These are phyloP conservation scores for Inonotus obliquus DNA, from an alignment of 1,284 basidiomycete species.

Conservation along the genomic window DNA sequence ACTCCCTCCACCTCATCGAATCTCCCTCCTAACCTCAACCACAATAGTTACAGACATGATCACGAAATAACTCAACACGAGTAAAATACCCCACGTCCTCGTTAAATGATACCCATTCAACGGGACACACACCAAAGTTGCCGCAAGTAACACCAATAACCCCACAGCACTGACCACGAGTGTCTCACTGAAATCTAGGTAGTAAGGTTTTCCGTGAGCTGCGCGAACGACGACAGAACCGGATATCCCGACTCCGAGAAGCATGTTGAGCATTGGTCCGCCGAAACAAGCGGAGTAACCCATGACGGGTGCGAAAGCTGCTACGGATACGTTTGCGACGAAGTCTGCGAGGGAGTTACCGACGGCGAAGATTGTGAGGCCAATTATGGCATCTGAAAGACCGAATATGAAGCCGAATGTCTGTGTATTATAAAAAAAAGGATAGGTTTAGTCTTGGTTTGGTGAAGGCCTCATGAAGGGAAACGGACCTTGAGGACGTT, in stretches of 20 bases:
- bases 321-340: constrained; percentile 94
- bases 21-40: constrained; percentile 50
- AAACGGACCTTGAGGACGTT: constrained; percentile 70
- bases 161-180: constrained; percentile 81
- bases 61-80: constrained; percentile 70
- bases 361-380: constrained; percentile 92
- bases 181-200: constrained; percentile 77
- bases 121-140: constrained; percentile 83
- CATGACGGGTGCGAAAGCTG: constrained; percentile 84
- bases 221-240: constrained; percentile 69
- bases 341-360: constrained; percentile 96
- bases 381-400: constrained; percentile 95
- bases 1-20: too few species aligned
- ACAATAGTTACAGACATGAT: constrained; percentile 73
- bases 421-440: constrained; percentile 35
- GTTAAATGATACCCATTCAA: constrained; percentile 80
- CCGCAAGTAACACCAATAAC: constrained; percentile 66
- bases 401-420: constrained; percentile 92
- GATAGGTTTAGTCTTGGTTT: too few species aligned
- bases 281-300: constrained; percentile 93
- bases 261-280: constrained; percentile 94
- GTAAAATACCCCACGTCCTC: constrained; percentile 71
- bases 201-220: constrained; percentile 50
- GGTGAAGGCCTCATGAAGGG: too few species aligned
- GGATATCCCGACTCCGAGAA: constrained; percentile 83